Conservation (phyloP, 2,329 filamentous ascomycete species). For the Hypoxylon sp. region DNA sequence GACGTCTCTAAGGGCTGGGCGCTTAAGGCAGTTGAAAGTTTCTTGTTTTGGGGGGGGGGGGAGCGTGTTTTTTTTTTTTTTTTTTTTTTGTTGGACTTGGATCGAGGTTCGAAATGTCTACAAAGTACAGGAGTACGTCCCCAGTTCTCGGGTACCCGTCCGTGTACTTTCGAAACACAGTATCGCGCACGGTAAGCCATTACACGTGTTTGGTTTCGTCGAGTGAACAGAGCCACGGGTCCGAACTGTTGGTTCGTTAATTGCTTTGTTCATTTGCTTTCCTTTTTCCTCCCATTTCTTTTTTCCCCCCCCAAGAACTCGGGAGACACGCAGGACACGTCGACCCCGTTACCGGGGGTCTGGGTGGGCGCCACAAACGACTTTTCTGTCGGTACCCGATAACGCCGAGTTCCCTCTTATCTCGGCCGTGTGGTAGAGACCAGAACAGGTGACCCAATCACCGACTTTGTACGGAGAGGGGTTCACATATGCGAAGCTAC, state of each 20-base stretch:
- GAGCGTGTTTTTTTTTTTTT: too few species aligned
- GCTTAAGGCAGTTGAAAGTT: slow-evolving; percentile 8
- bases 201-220: slow-evolving; percentile 17
- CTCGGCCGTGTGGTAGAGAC: too few species aligned
- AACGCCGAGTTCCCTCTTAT: slow-evolving; percentile 12
- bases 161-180: neutral
- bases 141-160: neutral
- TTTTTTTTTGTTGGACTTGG: too few species aligned
- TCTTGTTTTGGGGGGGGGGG: neutral
- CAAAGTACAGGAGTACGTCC: too few species aligned
- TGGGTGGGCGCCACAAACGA: slow-evolving; percentile 3
- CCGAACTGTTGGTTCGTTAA: slow-evolving; percentile 26
- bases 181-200: slow-evolving; percentile 1
- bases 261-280: slow-evolving; percentile 19
- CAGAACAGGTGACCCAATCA: too few species aligned
- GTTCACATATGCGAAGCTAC: too few species aligned
- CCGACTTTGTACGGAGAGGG: too few species aligned
- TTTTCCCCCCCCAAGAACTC: neutral
- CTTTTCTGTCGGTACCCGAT: slow-evolving; percentile 4
- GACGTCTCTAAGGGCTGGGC: slow-evolving; percentile 7
- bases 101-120: too few species aligned
- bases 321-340: too few species aligned
- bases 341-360: slow-evolving; percentile 9
- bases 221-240: slow-evolving; percentile 24
- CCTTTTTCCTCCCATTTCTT: neutral